Evolutionary conservation across 495 filamentous ascomycete species (phyloP).

Genomic region (Pseudomonodictys pantanalensis): DNA sequence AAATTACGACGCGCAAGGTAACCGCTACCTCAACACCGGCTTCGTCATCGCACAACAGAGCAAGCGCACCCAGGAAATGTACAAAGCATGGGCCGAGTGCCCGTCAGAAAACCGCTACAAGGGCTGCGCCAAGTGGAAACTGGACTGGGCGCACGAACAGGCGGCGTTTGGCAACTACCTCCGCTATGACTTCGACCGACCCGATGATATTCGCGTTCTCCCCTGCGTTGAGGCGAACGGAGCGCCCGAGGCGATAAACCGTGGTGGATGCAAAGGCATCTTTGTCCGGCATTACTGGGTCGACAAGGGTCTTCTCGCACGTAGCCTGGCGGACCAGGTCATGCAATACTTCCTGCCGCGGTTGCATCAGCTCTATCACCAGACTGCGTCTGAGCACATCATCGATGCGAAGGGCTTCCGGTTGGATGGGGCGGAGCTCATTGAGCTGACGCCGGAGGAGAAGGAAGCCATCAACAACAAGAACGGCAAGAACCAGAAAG

Average conservation of each 20-base stretch:
- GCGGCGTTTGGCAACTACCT: constrained; percentile 43
- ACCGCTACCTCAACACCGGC: constrained; percentile 43
- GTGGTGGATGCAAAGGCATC: constrained; percentile 30
- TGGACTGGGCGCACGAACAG: constrained; percentile 44
- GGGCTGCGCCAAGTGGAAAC: constrained; percentile 38
- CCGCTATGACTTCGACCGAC: constrained; percentile 41
- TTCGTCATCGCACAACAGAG: constrained; percentile 45
- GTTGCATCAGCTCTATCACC: constrained; percentile 24
- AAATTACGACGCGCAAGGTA: constrained; percentile 38
- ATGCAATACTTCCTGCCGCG: constrained; percentile 34
- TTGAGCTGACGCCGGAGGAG: constrained; percentile 25
- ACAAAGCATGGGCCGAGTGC: constrained; percentile 43
- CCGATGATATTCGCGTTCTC: constrained; percentile 42
- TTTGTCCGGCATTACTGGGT: constrained; percentile 36
- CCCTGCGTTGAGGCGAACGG: constrained; percentile 44
- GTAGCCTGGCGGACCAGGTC: constrained; percentile 14
- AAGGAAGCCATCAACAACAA: constrained; percentile 2
- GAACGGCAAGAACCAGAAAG: constrained; percentile 26
- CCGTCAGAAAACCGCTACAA: constrained; percentile 36
- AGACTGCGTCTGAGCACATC: constrained; percentile 14
- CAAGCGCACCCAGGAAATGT: constrained; percentile 41
- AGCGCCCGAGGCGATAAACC: constrained; percentile 24
- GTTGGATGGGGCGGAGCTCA: constrained; percentile 20
- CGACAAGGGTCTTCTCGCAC: constrained; percentile 22
- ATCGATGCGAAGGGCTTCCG: constrained; percentile 29